A percentile compares a stretch with the other conserved stretches of the same genome.
These are phyloP conservation scores for Sphaerosporella brunnea DNA, from an alignment of 495 filamentous ascomycete genomes.

Conservation along the genomic window DNA sequence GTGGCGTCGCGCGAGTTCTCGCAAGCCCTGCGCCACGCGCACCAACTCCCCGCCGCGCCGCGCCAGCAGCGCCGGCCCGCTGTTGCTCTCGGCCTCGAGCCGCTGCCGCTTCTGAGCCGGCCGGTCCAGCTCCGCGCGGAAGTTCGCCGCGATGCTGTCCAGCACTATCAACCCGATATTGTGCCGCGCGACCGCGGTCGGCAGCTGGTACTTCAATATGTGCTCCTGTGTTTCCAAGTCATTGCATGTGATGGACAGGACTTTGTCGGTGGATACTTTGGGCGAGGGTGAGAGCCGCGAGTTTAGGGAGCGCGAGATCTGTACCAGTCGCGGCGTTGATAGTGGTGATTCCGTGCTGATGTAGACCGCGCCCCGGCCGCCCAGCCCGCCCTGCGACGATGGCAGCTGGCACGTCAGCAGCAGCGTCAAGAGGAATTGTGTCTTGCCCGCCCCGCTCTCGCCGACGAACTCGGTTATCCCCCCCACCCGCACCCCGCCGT, in stretches of 20 bases:
- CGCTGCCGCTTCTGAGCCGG: slow-evolving; percentile 8
- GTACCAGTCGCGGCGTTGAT: slow-evolving; percentile 58
- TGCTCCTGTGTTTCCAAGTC: slow-evolving; percentile 93
- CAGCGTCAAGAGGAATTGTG: slow-evolving; percentile 74
- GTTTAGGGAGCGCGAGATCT: slow-evolving; percentile 55
- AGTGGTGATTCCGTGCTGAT: slow-evolving; percentile 87
- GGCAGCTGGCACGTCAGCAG: slow-evolving; percentile 68
- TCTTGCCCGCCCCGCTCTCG: slow-evolving; percentile 85
- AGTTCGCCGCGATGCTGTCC: slow-evolving; percentile 87
- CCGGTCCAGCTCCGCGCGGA: slow-evolving; percentile 68
- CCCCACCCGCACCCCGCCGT: slow-evolving; percentile 68
- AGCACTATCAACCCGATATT: slow-evolving; percentile 65
- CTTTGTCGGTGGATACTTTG: slow-evolving; percentile 31
- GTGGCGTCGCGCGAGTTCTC: slow-evolving; percentile 47
- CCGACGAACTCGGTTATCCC: slow-evolving; percentile 83
- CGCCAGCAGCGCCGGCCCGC: slow-evolving; percentile 9
- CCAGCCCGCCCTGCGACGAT: slow-evolving; percentile 38
- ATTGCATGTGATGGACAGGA: slow-evolving; percentile 66
- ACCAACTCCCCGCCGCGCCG: slow-evolving; percentile 40
- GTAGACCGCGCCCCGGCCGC: slow-evolving; percentile 52
- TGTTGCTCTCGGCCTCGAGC: too few species aligned
- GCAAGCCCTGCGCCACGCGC: slow-evolving; percentile 55
- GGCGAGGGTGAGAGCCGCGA: slow-evolving; percentile 30
- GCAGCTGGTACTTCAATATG: slow-evolving; percentile 78
- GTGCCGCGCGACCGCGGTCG: slow-evolving; percentile 58